A percentile compares a stretch with the other conserved stretches of the same genome.
These are phyloP conservation scores for Solioccasus polychromus DNA, from an alignment of 768 basidiomycete genomes.

Conservation along the genomic window DNA sequence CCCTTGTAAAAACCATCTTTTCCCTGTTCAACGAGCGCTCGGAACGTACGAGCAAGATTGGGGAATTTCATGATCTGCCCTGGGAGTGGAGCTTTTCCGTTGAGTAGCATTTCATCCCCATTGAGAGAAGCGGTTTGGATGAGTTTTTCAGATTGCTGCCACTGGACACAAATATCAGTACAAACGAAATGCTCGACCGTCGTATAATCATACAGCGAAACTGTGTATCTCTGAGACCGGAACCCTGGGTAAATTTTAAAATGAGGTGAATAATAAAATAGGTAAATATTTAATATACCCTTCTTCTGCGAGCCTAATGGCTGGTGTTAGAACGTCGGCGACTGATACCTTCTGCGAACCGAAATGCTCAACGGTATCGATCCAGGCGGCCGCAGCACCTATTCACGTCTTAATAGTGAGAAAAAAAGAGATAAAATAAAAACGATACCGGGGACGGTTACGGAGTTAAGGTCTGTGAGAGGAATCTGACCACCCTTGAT, in stretches of 20 bases:
- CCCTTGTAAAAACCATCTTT: slow-evolving; percentile 96
- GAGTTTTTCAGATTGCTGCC: slow-evolving; percentile 54
- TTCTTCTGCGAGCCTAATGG: slow-evolving; percentile 87
- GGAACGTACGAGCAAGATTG: slow-evolving; percentile 81
- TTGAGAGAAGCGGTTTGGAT: slow-evolving; percentile 85
- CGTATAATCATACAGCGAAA: slow-evolving; percentile 40
- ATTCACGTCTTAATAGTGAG: slow-evolving; percentile 19
- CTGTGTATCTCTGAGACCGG: slow-evolving; percentile 86
- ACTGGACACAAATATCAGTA: slow-evolving; percentile 29
- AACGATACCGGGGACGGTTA: slow-evolving; percentile 73
- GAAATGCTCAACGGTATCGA: slow-evolving; percentile 80
- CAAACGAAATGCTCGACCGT: background rate
- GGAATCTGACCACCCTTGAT: slow-evolving; percentile 70
- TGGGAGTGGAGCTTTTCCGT: slow-evolving; percentile 78
- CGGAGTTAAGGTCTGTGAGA: slow-evolving; percentile 78
- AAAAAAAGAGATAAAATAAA: background rate
- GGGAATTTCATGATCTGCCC: slow-evolving; percentile 84
- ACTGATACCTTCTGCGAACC: slow-evolving; percentile 66
- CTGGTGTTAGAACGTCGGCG: slow-evolving; percentile 80
- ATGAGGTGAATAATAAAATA: background rate
- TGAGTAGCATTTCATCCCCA: slow-evolving; percentile 79
- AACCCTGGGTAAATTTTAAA: slow-evolving; percentile 43
- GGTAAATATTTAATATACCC: slow-evolving; percentile 49
- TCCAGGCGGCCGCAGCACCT: slow-evolving; percentile 95
- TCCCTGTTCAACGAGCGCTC: slow-evolving; percentile 73